These are phyloP conservation scores for Starmerella kuoi DNA, from an alignment of 805 yeast species.

Conservation along the genomic window DNA sequence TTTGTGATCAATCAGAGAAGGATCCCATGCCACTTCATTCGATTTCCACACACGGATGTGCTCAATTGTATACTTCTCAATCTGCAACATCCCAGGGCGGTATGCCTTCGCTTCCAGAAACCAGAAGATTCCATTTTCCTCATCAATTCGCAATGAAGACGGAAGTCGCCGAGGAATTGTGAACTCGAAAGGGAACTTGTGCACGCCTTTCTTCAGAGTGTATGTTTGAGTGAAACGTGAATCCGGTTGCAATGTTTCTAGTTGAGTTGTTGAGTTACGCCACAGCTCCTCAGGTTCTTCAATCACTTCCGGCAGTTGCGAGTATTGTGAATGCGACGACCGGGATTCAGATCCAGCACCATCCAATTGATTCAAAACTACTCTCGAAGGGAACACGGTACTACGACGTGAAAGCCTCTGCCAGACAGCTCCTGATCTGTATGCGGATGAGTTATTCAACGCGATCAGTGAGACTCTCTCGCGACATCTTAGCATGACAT, in stretches of 20 bases:
- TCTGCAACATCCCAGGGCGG: background rate
- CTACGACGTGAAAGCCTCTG: background rate
- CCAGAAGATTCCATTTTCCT: background rate
- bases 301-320: background rate
- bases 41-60: background rate
- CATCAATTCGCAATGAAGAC: background rate
- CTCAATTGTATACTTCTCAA: background rate
- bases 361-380: background rate
- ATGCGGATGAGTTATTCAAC: background rate
- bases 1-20: background rate
- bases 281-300: background rate
- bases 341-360: background rate
- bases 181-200: constrained; percentile 1
- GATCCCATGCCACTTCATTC: background rate
- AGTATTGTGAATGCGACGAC: background rate
- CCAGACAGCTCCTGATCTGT: background rate
- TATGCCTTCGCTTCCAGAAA: background rate
- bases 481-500: background rate
- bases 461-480: background rate
- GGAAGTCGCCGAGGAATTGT: background rate
- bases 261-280: background rate
- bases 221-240: background rate
- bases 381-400: background rate
- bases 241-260: background rate
- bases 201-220: background rate